These are phyloP conservation scores for Fusarium redolens DNA, from an alignment of 2,329 filamentous ascomycete species.

Conservation along the genomic window DNA sequence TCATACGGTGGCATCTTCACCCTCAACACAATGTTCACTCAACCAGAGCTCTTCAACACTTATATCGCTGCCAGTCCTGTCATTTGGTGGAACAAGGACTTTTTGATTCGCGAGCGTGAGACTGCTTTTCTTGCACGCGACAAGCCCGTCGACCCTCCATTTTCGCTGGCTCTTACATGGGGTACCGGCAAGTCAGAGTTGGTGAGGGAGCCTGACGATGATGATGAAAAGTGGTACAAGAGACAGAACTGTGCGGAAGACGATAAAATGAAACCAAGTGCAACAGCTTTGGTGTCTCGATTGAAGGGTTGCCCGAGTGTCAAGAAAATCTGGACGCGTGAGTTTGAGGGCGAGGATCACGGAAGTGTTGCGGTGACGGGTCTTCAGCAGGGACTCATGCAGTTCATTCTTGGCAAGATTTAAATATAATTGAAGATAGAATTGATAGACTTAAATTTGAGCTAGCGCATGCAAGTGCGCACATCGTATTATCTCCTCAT, in stretches of 20 bases:
- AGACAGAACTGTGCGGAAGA: constrained; percentile 42
- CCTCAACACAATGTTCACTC: constrained; percentile 57
- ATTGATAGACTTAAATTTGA: background rate
- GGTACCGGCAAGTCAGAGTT: constrained; percentile 48
- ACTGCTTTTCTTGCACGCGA: constrained; percentile 38
- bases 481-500: background rate
- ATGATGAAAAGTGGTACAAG: constrained; percentile 46
- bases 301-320: constrained; percentile 33
- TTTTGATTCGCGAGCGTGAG: constrained; percentile 51
- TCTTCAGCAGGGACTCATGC: constrained; percentile 38
- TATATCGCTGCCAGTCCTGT: constrained; percentile 59
- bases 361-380: constrained; percentile 37
- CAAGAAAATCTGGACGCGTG: constrained; percentile 34
- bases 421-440: background rate
- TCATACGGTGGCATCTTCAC: constrained; percentile 62
- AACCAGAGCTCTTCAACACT: constrained; percentile 55
- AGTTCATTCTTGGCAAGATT: constrained; percentile 35
- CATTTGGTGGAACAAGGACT: constrained; percentile 60
- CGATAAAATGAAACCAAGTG: constrained; percentile 38
- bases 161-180: constrained; percentile 51
- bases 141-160: constrained; percentile 23
- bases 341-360: constrained; percentile 46
- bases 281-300: constrained; percentile 31
- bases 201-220: constrained; percentile 43
- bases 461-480: background rate